Evolutionary conservation across 2,329 filamentous ascomycete species (phyloP).

Genomic region (Biscogniauxia marginata): DNA sequence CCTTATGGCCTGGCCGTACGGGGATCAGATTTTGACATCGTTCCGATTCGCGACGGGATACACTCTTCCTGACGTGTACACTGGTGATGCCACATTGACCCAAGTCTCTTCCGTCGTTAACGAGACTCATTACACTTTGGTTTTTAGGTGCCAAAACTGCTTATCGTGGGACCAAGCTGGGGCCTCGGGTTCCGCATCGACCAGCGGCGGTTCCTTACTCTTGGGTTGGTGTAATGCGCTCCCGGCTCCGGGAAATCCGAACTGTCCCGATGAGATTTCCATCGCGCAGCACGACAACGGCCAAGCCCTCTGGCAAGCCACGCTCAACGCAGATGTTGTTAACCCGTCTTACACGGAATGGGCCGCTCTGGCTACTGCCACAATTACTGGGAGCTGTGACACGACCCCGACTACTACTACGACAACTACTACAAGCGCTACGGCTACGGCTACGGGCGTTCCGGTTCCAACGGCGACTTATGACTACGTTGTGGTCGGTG

Average conservation of each 20-base stretch:
- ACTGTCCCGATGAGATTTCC: conserved; percentile 42
- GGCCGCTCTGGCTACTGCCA: conserved; percentile 44
- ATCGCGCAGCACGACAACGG: conserved; percentile 56
- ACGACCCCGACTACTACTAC: conserved; percentile 26
- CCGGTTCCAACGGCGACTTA: conserved; percentile 45
- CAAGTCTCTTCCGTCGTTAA: conserved; percentile 59
- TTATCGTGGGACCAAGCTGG: conserved; percentile 52
- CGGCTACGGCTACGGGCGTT: conserved; percentile 32
- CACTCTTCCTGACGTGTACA: conserved; percentile 55
- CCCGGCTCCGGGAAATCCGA: conserved; percentile 39
- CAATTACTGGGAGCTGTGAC: conserved; percentile 36
- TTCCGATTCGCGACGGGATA: conserved; percentile 61
- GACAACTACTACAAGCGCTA: conserved; percentile 22
- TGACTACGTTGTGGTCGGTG: conserved; percentile 62
- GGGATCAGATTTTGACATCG: conserved; percentile 53
- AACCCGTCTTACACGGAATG: conserved; percentile 43
- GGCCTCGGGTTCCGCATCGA: conserved; percentile 41
- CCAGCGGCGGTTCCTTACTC: conserved; percentile 43
- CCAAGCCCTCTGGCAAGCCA: conserved; percentile 52
- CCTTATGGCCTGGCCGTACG: conserved; percentile 56
- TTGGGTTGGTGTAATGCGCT: conserved; percentile 58
- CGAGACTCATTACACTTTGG: conserved; percentile 56
- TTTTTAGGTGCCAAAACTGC: conserved; percentile 65
- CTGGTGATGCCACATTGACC: conserved; percentile 60
- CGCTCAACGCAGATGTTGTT: conserved; percentile 35